Conservation (phyloP, 2,329 filamentous ascomycete species). For the Didymella sp. region DNA sequence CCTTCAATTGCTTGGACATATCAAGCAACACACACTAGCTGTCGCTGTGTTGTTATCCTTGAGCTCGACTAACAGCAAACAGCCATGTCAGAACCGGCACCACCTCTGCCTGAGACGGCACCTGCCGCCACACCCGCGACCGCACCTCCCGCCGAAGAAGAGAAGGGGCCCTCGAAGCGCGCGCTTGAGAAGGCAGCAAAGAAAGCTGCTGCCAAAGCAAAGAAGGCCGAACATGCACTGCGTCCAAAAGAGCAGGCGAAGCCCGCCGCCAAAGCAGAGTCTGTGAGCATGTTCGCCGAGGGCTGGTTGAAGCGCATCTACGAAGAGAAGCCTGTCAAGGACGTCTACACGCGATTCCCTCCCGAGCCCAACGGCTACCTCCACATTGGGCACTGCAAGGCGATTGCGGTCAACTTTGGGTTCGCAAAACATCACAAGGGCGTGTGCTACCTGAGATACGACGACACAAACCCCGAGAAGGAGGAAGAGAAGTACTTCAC, state of each 20-base stretch:
- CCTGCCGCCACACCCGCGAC: slow-evolving; percentile 14
- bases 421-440: slow-evolving; percentile 87
- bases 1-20: neutral
- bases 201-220: slow-evolving; percentile 55
- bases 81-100: slow-evolving; percentile 35
- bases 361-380: slow-evolving; percentile 85
- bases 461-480: slow-evolving; percentile 94
- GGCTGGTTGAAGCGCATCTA: slow-evolving; percentile 60
- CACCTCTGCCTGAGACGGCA: slow-evolving; percentile 23
- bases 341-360: slow-evolving; percentile 59
- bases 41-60: neutral
- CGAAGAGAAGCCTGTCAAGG: slow-evolving; percentile 56
- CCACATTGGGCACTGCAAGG: slow-evolving; percentile 93
- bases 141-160: slow-evolving; percentile 28
- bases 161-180: slow-evolving; percentile 55
- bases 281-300: slow-evolving; percentile 54
- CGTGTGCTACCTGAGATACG: slow-evolving; percentile 78
- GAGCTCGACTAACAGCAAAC: slow-evolving; percentile 17
- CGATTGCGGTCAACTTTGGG: slow-evolving; percentile 95
- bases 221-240: slow-evolving; percentile 53
- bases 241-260: slow-evolving; percentile 51
- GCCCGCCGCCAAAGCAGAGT: slow-evolving; percentile 36
- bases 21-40: neutral
- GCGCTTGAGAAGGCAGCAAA: slow-evolving; percentile 59
- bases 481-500: slow-evolving; percentile 90